These are phyloP conservation scores for Neocucurbitaria cava DNA, from an alignment of 2,329 filamentous ascomycete species.

Conservation along the genomic window DNA sequence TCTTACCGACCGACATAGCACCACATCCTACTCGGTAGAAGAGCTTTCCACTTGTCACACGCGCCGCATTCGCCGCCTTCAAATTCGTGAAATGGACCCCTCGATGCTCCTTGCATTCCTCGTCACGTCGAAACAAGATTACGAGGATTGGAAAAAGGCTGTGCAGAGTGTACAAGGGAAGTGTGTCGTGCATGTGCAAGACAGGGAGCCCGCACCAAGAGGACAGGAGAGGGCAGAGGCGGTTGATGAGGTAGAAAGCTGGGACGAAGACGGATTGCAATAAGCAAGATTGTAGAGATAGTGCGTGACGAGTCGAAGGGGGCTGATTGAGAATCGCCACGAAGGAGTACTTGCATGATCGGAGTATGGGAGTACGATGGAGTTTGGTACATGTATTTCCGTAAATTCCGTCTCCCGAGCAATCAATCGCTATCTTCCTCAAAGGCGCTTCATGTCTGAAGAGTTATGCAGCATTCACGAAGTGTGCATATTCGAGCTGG, in stretches of 20 bases:
- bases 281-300: neutral
- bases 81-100: conserved; percentile 93
- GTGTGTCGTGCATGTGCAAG: conserved; percentile 82
- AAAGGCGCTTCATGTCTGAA: neutral
- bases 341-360: conserved; percentile 10
- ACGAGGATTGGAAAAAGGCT: conserved; percentile 79
- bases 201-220: conserved; percentile 66
- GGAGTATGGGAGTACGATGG: conserved; percentile 5
- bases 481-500: neutral
- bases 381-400: conserved; percentile 19
- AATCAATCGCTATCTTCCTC: neutral
- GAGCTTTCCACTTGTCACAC: conserved; percentile 89
- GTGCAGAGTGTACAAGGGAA: conserved; percentile 76
- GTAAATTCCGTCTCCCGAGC: conserved; percentile 8
- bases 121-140: conserved; percentile 82
- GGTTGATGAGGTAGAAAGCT: conserved; percentile 86
- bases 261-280: conserved; percentile 66
- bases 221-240: conserved; percentile 70
- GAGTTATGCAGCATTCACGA: neutral
- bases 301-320: neutral
- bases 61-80: conserved; percentile 78
- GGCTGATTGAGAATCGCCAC: neutral
- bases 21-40: conserved; percentile 68
- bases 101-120: conserved; percentile 97
- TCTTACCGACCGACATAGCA: conserved; percentile 36